Conservation (phyloP, 2,329 filamentous ascomycete species). For the Pseudocercospora macadamiae region DNA sequence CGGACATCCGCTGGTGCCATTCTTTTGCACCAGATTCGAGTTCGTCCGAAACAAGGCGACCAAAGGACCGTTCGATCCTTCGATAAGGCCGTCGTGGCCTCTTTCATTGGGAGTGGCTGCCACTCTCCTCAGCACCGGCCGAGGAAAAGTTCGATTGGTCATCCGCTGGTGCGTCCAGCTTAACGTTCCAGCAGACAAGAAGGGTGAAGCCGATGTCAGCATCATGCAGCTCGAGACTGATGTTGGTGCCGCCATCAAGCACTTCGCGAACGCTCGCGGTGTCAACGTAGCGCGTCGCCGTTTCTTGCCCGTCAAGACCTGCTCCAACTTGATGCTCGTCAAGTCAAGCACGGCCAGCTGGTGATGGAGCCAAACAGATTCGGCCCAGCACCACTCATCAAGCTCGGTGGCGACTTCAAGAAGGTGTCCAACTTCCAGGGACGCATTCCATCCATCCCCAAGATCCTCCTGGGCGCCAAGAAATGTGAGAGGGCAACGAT, state of each 20-base stretch:
- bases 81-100: too few species aligned
- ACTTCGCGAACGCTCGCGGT: conserved; percentile 98
- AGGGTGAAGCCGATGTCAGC: conserved; percentile 96
- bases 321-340: conserved; percentile 98
- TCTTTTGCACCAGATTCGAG: too few species aligned
- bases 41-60: conserved; percentile 59
- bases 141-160: too few species aligned
- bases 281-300: conserved; percentile 97
- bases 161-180: too few species aligned
- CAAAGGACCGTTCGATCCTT: conserved; percentile 57
- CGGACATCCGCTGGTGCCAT: too few species aligned
- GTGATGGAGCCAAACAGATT: conserved; percentile 96
- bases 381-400: conserved; percentile 95
- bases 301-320: conserved; percentile 99
- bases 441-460: conserved; percentile 83
- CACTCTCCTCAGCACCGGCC: too few species aligned
- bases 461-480: conserved; percentile 84
- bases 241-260: conserved; percentile 95
- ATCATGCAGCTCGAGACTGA: conserved; percentile 99
- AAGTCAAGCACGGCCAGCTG: conserved; percentile 99
- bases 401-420: conserved; percentile 99
- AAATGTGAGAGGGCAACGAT: conserved; percentile 64
- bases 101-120: too few species aligned
- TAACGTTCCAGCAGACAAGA: conserved; percentile 98
- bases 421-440: conserved; percentile 98